Conservation (phyloP, 2,329 filamentous ascomycete genomes). For the Ophidiomyces ophidiicola region DNA sequence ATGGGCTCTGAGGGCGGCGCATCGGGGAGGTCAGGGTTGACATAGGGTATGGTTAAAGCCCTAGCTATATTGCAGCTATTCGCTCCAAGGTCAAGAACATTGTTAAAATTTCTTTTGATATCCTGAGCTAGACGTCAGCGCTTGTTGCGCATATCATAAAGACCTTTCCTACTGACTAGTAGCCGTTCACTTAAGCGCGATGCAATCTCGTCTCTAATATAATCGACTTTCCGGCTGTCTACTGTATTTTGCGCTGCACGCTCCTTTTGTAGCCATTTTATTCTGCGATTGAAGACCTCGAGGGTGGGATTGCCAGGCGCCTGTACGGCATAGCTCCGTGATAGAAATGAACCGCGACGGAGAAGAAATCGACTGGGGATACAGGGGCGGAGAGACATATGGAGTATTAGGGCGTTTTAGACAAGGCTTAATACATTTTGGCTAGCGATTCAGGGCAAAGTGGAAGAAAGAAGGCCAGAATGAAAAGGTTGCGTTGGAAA, state of each 20-base stretch:
- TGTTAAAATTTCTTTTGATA: conserved; percentile 76
- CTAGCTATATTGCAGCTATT: conserved; percentile 91
- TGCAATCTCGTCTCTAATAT: conserved; percentile 87
- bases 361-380: conserved; percentile 14
- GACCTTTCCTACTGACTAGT: conserved; percentile 44
- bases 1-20: conserved; percentile 51
- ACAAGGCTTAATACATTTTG: not conserved
- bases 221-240: conserved; percentile 69
- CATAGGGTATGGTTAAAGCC: conserved; percentile 58
- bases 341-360: conserved; percentile 14
- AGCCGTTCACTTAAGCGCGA: conserved; percentile 71
- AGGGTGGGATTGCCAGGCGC: conserved; percentile 63
- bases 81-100: conserved; percentile 82
- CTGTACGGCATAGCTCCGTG: conserved; percentile 61
- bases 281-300: conserved; percentile 79
- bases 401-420: not conserved
- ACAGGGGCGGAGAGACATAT: conserved; percentile 21
- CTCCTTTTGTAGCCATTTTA: conserved; percentile 87
- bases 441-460: no score
- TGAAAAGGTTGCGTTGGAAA: no score
- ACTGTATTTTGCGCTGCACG: conserved; percentile 60
- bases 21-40: conserved; percentile 31
- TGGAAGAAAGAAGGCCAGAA: no score
- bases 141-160: not conserved
- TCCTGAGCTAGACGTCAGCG: conserved; percentile 44